Evolutionary conservation across 78 protist species (phyloP), one percentile per base, ranked within the genome.

Genomic region (Dictyostelium capitatum): DNA sequence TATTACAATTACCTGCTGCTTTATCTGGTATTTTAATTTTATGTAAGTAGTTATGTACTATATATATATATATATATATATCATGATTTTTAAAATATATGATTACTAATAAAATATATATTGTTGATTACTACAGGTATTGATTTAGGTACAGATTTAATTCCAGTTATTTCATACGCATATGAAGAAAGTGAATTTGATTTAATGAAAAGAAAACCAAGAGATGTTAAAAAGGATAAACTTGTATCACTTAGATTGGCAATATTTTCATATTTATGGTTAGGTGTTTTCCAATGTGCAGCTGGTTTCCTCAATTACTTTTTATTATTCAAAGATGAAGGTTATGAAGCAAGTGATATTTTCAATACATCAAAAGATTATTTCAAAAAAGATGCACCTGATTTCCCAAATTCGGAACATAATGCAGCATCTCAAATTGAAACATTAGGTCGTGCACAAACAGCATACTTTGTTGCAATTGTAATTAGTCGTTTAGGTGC

Each of bases 101-200:
- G n/a, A n/a, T n/a, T n/a, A n/a, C n/a, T n/a, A n/a, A n/a, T n/a
- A n/a, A n/a, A n/a, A n/a, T n/a, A n/a, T n/a, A n/a, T n/a, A n/a
- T n/a, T n/a, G n/a, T n/a, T n/a, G n/a, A n/a, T n/a, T n/a, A n/a
- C n/a, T n/a, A 37, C 43, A 37, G 43, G 43, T 37, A 91, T 98
- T 84, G 99, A 97, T 83, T 90, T 97, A 14, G 99, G 99, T 32
- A 98, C 99, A 1, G 99, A 99, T 62, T 67, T 99, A 72, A 67
- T 87, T 17, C 99, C 99, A n/a, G 99, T 98, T 25, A 96, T 98
- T 50, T 85, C 98, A 3, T 82, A 97, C 19, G 99, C 99, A 43
- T 96, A 97, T 69, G 99, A 98, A 74, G 48, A 14, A 6, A 84
- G 97, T 37, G 99, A 98, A 87, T 12, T 51, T 23, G 97, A 96